Conservation (phyloP, 495 filamentous ascomycete genomes). For the Halenospora varia region DNA sequence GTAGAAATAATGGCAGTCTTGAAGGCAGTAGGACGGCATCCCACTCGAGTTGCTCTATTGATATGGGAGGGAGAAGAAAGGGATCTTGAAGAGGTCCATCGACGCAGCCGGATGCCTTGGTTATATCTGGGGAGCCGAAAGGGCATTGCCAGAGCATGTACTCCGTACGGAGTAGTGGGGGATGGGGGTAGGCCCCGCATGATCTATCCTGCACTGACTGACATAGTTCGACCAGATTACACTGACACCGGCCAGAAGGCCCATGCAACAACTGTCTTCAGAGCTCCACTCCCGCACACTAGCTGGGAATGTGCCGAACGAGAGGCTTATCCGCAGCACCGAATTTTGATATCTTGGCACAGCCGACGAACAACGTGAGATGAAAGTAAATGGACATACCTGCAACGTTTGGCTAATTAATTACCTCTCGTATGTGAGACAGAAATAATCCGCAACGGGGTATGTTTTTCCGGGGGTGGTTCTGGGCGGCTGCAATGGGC, state of each 20-base stretch:
- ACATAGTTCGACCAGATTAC: conserved; percentile 1
- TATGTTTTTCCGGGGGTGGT: background rate
- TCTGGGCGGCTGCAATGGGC: background rate
- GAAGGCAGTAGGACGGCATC: conserved; percentile 78
- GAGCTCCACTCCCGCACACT: conserved; percentile 14
- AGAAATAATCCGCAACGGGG: conserved; percentile 1
- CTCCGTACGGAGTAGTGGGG: conserved; percentile 9
- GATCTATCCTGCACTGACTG: conserved; percentile 1
- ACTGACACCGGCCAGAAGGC: conserved; percentile 22
- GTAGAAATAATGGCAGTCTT: conserved; percentile 93
- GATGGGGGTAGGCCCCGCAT: conserved; percentile 22
- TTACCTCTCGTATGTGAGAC: background rate
- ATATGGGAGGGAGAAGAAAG: background rate
- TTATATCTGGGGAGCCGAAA: conserved; percentile 20
- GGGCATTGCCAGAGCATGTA: too few species aligned
- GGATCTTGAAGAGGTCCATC: background rate
- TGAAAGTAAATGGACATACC: conserved; percentile 10
- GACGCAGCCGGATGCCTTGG: conserved; percentile 12
- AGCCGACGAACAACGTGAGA: background rate
- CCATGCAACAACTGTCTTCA: conserved; percentile 12
- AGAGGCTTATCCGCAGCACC: conserved; percentile 23
- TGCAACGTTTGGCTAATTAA: conserved; percentile 8
- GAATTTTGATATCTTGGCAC: conserved; percentile 10
- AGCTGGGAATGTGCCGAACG: too few species aligned
- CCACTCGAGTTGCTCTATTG: conserved; percentile 3